Base-by-base conservation (phyloP, 139 green algal species). In the Edaphochlamys debaryana region DNA sequence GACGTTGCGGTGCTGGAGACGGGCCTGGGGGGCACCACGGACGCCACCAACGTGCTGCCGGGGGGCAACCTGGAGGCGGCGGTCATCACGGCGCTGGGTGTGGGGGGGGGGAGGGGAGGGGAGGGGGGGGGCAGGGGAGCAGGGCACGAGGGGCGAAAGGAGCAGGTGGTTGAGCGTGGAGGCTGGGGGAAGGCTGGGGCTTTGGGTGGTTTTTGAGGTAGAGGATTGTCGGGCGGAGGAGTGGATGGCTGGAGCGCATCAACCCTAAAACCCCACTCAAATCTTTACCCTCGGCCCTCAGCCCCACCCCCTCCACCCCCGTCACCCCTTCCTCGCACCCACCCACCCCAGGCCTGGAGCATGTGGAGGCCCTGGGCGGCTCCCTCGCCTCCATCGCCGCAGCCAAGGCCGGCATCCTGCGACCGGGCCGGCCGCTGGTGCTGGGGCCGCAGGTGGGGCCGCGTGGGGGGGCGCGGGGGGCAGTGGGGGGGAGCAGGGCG, bases 41-140 rank as follows among this genome's bases (percentile, higher is more conserved):
- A 98, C 79, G 95, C 95, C 9, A 98, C 95, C 37, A 98, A 98
- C 74, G 93, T 98, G 34, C 93, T 97, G 42, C 52, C 58, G 1
- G 9, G 63, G 7, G 68, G 81, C 5, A 69, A 85, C 75, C 81
- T 94, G 66, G 75, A 89, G 41, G n/a, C 91, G 32, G 80, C 86
- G 25, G 85, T 94, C 27, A 89, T 93, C 77, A 94, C 91, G 25
- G 29, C 70, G 0, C 64, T 93, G 69, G 89, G 89, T 90, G 82
- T 0, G 85, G 38, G 0, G 22, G 38, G 67, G 3, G 66, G 15
- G 13, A 30, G 36, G 66, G 15, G 34, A 17, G n/a, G 62, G 23
- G 62, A 15, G 66, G 34, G 36, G 36, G 8, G 30, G 34, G 36
- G 66, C 66, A 36, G 66, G 45, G 13, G 45, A 54, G 45, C 45